These are phyloP conservation scores for Sporothrix mexicana DNA, from an alignment of 2,329 filamentous ascomycete genomes.

Conservation along the genomic window DNA sequence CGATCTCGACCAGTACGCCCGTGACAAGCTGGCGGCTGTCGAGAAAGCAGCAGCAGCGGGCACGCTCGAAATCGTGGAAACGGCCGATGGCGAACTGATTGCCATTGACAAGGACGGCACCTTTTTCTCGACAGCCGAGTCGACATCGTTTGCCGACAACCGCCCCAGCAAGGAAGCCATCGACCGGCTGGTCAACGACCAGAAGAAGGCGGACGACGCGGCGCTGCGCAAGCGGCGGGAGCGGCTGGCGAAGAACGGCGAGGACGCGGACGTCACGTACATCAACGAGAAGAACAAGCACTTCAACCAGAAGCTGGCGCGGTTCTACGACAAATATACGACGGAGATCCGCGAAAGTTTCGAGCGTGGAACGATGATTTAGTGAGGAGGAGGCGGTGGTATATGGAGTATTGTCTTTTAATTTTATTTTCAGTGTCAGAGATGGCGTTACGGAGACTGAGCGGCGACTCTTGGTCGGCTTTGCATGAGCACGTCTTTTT, in stretches of 20 bases:
- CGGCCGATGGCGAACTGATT: conserved; percentile 90
- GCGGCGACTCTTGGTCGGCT: neutral
- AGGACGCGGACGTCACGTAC: conserved; percentile 92
- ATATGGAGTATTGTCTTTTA: neutral
- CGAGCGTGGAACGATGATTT: conserved; percentile 96
- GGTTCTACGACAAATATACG: conserved; percentile 99
- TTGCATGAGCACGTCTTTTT: conserved; percentile 7
- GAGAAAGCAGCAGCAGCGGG: conserved; percentile 84
- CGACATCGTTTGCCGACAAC: conserved; percentile 79
- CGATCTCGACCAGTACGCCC: conserved; percentile 83
- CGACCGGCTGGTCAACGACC: conserved; percentile 83
- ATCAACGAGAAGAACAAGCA: conserved; percentile 99
- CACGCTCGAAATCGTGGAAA: conserved; percentile 91
- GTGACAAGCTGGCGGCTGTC: conserved; percentile 82
- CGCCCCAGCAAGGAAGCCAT: conserved; percentile 86
- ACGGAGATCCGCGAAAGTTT: conserved; percentile 96
- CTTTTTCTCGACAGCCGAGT: conserved; percentile 89
- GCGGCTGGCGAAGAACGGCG: conserved; percentile 76
- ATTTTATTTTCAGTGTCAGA: neutral
- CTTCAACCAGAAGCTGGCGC: conserved; percentile 95
- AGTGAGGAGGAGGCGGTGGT: conserved; percentile 38
- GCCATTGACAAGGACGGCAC: conserved; percentile 89
- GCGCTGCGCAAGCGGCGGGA: conserved; percentile 86
- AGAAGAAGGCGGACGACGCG: conserved; percentile 86
- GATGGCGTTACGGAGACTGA: conserved; percentile 14